Base-by-base conservation (phyloP, 2,329 filamentous ascomycete species). In the Lachnellula cervina region DNA sequence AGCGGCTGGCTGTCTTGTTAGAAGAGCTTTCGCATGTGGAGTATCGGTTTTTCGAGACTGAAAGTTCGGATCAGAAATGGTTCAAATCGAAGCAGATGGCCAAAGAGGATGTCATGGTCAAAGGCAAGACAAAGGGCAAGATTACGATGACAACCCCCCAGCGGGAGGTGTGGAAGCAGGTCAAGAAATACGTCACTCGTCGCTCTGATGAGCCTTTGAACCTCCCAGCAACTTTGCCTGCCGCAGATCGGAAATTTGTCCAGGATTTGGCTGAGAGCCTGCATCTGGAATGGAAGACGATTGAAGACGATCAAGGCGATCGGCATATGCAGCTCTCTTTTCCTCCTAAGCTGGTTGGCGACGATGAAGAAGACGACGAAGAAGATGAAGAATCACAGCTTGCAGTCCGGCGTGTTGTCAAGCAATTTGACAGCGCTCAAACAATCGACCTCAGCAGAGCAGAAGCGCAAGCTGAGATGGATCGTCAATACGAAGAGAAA, bases 181-280 rank as follows among this genome's bases (percentile, higher is more conserved):
- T 97, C 59, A 91, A 92, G 69, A 87, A 85, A 55, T 97, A 88
- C 70, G 83, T 97, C 58, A 84, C 83, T 52, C 87, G 87, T 64
- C 83, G 88, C 38, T 77, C 81, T 5, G 70, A 77, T 21, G 74
- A 80, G 55, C 80, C 86, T 8, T 77, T 97, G 51, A 86, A 97
- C 69, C 80, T 99, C 84, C 90, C 17, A 71, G 80, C 2, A 79
- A 81, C 28, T 78, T 96, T 57, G 85, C 88, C 68, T 54, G 92
- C 93, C 52, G 86, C 85, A 35, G 93, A 99, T 72, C 88, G 94
- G 58, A 93, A 92, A 69, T 99, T 99, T 68, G 87, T 96, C 5
- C 89, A 97, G 71, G 89, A 94, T 61, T 77, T 96, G 61, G 90
- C 93, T 2, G 81, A 83, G 53, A 83, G 80, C 62, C 76, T 90